These are phyloP conservation scores for Leptographium lundbergii DNA, from an alignment of 2,329 filamentous ascomycete species.

Conservation along the genomic window DNA sequence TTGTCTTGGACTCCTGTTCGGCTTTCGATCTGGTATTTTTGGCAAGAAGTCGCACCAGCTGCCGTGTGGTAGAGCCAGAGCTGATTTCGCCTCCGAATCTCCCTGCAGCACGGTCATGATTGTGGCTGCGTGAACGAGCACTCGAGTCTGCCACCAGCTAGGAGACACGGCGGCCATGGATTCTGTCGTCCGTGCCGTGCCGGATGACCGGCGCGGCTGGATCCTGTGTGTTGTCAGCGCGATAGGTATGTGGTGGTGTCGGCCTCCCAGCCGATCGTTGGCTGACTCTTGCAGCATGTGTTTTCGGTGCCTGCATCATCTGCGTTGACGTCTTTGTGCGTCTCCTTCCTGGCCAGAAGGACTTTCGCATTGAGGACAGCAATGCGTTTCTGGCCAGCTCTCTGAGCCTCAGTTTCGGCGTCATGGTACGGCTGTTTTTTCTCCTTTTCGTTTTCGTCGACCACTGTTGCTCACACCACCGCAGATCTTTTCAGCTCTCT, in stretches of 20 bases:
- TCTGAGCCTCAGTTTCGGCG: conserved; percentile 84
- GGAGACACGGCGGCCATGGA: conserved; percentile 1
- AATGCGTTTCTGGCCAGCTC: conserved; percentile 79
- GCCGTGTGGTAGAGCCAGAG: no score
- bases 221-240: conserved; percentile 82
- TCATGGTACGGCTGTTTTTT: conserved; percentile 58
- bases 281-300: conserved; percentile 34
- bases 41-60: no score
- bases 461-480: conserved; percentile 1
- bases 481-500: conserved; percentile 82
- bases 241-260: conserved; percentile 34
- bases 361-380: conserved; percentile 82
- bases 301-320: conserved; percentile 71
- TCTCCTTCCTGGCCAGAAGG: conserved; percentile 56
- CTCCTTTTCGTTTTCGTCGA: conserved; percentile 1
- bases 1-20: no score
- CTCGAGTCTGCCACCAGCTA: not conserved
- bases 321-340: conserved; percentile 72
- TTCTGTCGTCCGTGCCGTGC: conserved; percentile 22
- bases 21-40: not conserved
- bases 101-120: not conserved
- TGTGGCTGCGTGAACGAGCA: not conserved
- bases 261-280: no score
- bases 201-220: conserved; percentile 86
- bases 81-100: not conserved